phyloP scores from a whole-genome alignment of 139 green algal genomes.

The Coelastrella sp. region DNA sequence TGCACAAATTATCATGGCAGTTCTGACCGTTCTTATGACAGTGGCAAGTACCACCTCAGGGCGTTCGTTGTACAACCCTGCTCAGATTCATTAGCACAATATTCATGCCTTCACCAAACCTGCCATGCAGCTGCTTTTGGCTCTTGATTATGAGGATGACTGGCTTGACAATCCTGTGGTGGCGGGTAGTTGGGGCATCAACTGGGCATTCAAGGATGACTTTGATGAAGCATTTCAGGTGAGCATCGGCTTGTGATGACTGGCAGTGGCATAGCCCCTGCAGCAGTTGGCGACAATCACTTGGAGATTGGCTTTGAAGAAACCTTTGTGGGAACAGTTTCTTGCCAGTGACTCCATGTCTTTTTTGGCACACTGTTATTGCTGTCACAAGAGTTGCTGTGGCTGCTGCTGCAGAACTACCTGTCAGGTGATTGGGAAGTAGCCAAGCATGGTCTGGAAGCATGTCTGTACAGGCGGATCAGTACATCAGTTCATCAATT shows the following conservation, averaged over 20 bases:
- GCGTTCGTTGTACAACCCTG: too few relatives aligned
- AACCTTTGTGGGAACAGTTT: too few relatives aligned
- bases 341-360: too few relatives aligned
- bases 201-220: slow-evolving; percentile 66
- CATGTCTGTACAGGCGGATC: slow-evolving; percentile 49
- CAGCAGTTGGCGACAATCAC: background rate
- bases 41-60: too few relatives aligned
- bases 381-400: background rate
- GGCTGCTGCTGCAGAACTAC: slow-evolving; percentile 71
- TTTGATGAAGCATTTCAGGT: slow-evolving; percentile 72
- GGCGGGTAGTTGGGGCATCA: slow-evolving; percentile 63
- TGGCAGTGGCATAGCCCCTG: background rate
- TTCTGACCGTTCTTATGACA: too few relatives aligned
- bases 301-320: background rate
- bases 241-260: background rate
- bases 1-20: too few relatives aligned
- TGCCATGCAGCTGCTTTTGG: slow-evolving; percentile 53
- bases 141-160: slow-evolving; percentile 63
- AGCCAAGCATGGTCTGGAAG: slow-evolving; percentile 66
- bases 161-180: slow-evolving; percentile 88
- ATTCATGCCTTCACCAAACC: background rate
- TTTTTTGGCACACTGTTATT: too few relatives aligned
- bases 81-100: background rate
- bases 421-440: slow-evolving; percentile 74
- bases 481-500: slow-evolving; percentile 18